phyloP scores from a whole-genome alignment of 768 basidiomycete species.

The Leccinellum albellum region DNA sequence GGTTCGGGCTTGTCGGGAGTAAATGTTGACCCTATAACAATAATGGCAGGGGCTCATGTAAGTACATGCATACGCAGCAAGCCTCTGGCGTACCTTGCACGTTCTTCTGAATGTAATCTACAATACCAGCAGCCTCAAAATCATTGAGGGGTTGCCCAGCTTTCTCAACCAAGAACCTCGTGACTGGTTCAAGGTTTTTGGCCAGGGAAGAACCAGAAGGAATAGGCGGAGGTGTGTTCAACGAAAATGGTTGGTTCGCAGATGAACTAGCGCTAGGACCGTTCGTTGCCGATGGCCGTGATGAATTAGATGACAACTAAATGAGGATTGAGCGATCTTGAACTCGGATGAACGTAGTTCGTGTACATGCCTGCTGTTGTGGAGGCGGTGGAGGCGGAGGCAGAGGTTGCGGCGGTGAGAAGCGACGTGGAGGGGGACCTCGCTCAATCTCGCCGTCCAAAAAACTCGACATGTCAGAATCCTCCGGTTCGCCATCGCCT shows the following conservation, averaged over 20 bases:
- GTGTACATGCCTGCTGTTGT: slow-evolving; percentile 26
- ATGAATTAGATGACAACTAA: slow-evolving; percentile 22
- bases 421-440: slow-evolving; percentile 24
- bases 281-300: slow-evolving; percentile 14
- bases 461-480: slow-evolving; percentile 15
- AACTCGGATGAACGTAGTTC: slow-evolving; percentile 12
- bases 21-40: slow-evolving; percentile 21
- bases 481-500: slow-evolving; percentile 19
- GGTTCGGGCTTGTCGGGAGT: slow-evolving; percentile 44
- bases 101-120: slow-evolving; percentile 51
- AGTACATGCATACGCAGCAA: slow-evolving; percentile 11
- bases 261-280: slow-evolving; percentile 14
- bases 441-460: slow-evolving; percentile 28
- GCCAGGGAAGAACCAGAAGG: slow-evolving; percentile 28
- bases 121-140: slow-evolving; percentile 52
- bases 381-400: slow-evolving; percentile 21
- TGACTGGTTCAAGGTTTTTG: slow-evolving; percentile 47
- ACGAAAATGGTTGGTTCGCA: slow-evolving; percentile 16
- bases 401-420: slow-evolving; percentile 21
- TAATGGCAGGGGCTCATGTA: slow-evolving; percentile 6
- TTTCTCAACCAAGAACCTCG: slow-evolving; percentile 45
- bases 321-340: slow-evolving; percentile 23
- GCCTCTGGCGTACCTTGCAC: slow-evolving; percentile 38
- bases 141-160: slow-evolving; percentile 46
- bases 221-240: slow-evolving; percentile 13